Evolutionary conservation across 176 grass and related monocot species (phyloP).

Genomic region (Olyra latifolia): DNA sequence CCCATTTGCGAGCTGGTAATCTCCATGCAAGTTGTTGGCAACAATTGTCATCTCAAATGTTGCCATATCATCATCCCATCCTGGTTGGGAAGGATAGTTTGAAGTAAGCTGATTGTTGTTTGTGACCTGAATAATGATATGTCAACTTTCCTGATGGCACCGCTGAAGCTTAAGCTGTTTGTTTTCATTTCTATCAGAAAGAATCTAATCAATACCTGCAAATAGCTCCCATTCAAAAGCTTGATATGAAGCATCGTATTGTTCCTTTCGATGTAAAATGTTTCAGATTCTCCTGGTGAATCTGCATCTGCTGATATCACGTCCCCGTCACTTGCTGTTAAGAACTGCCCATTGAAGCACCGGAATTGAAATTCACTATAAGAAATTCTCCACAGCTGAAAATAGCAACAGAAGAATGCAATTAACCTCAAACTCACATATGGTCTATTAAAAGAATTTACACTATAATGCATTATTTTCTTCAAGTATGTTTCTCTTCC

Average conservation of each 20-base stretch:
- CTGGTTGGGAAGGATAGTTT: slow-evolving; percentile 69
- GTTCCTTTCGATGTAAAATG: slow-evolving; percentile 75
- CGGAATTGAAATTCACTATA: slow-evolving; percentile 65
- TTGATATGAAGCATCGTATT: slow-evolving; percentile 76
- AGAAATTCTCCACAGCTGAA: slow-evolving; percentile 81
- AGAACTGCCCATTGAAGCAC: slow-evolving; percentile 69
- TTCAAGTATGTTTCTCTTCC: background rate
- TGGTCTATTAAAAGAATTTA: background rate
- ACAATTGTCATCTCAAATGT: slow-evolving; percentile 80
- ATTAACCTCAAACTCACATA: background rate
- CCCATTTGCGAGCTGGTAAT: slow-evolving; percentile 91
- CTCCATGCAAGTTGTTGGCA: slow-evolving; percentile 77
- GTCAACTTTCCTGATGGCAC: slow-evolving; percentile 19
- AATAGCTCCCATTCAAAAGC: slow-evolving; percentile 60
- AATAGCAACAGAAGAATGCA: slow-evolving; percentile 18
- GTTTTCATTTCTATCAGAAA: slow-evolving; percentile 8
- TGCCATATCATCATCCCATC: slow-evolving; percentile 61
- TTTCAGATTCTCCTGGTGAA: slow-evolving; percentile 53
- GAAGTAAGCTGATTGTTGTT: slow-evolving; percentile 55
- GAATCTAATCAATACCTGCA: slow-evolving; percentile 51
- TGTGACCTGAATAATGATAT: slow-evolving; percentile 64
- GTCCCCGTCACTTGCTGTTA: slow-evolving; percentile 49
- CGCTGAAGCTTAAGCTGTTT: slow-evolving; percentile 11
- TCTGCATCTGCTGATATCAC: slow-evolving; percentile 56
- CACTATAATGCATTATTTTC: background rate